Evolutionary conservation across 352 stramenopile species (phyloP), one percentile per base, ranked within the genome.

Genomic region (Pythium guiyangense): DNA sequence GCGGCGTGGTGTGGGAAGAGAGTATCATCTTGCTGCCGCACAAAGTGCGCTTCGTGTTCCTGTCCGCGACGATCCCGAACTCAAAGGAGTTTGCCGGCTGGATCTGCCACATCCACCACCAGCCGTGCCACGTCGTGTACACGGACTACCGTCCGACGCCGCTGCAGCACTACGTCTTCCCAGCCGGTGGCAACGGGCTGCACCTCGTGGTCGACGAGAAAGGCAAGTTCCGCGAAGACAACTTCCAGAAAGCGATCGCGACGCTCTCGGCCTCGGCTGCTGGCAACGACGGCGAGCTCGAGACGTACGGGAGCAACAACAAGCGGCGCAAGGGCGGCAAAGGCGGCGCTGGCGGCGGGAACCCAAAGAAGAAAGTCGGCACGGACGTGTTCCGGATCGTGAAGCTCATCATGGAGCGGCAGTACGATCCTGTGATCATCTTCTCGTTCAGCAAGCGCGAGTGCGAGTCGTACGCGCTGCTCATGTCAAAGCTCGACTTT

Each of bases 101-200:
- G 98, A 99, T 99, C 67, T 96, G 88, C 50, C 94, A 98, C 71
- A 99, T 99, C 66, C 96, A 99, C 74, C 96, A 99, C 71, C 97
- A 99, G 74, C 95, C 96, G 35, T 99, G 96, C 79, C 97, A 99
- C 79, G 98, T 99, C n/a, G 96, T 99, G n/a, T 99, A 99, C 81
- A 99, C 98, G 43, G 97, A 99, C 71, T 99, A 99, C 83, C 94
- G 97, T 66, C 98, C 98, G 3, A 97, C 94, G 34, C 98, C 98
- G 6, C 69, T 99, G 59, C 96, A 99, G 82, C 98, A 99, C 80
- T 99, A 99, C 65, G 80, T 99, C 46, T 99, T 99, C 70, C 94
- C 96, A n/a, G 79, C 90, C 10, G 96, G 94, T 45, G 96, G 96
- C 29, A 97, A 96, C 49, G 97, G 97, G 0, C 77, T 99, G 42